phyloP scores from a whole-genome alignment of 495 filamentous ascomycete genomes.

The Terfezia boudieri region DNA sequence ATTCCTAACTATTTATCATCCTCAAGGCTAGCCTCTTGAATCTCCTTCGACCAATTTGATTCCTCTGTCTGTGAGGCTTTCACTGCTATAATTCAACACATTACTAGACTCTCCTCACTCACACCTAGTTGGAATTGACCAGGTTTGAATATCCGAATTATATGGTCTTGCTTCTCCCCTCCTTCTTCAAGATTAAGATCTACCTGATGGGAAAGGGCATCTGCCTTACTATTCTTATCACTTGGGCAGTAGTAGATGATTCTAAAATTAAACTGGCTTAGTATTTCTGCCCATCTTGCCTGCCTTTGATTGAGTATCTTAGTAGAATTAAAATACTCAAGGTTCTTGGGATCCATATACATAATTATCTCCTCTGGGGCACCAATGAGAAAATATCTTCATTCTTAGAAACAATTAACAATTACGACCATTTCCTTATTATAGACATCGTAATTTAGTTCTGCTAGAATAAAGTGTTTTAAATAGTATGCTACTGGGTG shows the following conservation, averaged over 20 bases:
- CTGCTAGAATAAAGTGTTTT: constrained; percentile 1
- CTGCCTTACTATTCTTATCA: neutral
- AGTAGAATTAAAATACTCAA: constrained; percentile 15
- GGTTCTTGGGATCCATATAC: constrained; percentile 11
- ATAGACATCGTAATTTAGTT: constrained; percentile 2
- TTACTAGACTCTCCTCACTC: too few species aligned
- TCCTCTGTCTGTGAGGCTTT: too few species aligned
- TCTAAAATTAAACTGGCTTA: constrained; percentile 2
- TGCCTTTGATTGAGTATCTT: neutral
- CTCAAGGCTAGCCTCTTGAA: too few species aligned
- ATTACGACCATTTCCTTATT: constrained; percentile 3
- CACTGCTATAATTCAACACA: too few species aligned
- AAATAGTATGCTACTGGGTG: constrained; percentile 4
- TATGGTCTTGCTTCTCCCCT: too few species aligned
- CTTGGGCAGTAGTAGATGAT: constrained; percentile 4
- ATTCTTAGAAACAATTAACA: constrained; percentile 14
- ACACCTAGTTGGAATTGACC: too few species aligned
- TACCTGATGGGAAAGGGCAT: neutral
- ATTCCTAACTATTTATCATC: too few species aligned
- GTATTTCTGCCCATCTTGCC: neutral
- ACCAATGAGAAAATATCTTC: constrained; percentile 13
- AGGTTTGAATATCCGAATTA: too few species aligned
- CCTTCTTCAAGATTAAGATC: too few species aligned
- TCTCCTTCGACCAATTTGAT: too few species aligned
- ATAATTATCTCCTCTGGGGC: constrained; percentile 2